phyloP scores from a whole-genome alignment of 129 eudicot species.

The Pittosporum tobira region DNA sequence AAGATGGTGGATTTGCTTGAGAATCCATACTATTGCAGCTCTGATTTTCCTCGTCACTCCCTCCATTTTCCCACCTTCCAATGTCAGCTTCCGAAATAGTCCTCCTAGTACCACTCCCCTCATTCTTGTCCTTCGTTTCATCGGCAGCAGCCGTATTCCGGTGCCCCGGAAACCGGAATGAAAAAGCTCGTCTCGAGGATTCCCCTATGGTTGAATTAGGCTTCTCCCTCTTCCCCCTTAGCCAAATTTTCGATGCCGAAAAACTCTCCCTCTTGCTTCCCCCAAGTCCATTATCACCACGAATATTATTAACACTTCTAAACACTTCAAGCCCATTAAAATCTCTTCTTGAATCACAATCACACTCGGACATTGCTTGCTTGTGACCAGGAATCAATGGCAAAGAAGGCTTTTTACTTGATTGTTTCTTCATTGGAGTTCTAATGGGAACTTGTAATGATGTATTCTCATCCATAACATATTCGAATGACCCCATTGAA shows the following conservation, averaged over 20 bases:
- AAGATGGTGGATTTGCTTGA: constrained; percentile 49
- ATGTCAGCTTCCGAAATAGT: constrained; percentile 32
- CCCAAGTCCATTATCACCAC: constrained; percentile 15
- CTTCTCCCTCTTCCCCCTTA: constrained; percentile 57
- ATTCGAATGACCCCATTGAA: constrained; percentile 92
- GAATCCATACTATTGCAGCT: constrained; percentile 49
- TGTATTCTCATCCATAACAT: constrained; percentile 73
- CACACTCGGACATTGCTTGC: constrained; percentile 71
- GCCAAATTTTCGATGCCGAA: constrained; percentile 83
- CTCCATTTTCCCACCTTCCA: constrained; percentile 42
- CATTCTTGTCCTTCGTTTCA: constrained; percentile 22
- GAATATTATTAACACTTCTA: constrained; percentile 10
- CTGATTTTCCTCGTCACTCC: constrained; percentile 44
- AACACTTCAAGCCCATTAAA: constrained; percentile 51
- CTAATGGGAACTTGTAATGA: constrained; percentile 64
- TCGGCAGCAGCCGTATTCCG: constrained; percentile 20
- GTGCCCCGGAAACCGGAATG: constrained; percentile 45
- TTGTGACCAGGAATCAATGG: constrained; percentile 48
- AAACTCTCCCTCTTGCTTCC: constrained; percentile 48
- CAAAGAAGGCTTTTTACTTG: constrained; percentile 35
- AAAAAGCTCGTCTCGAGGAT: constrained; percentile 42
- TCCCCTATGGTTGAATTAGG: constrained; percentile 17
- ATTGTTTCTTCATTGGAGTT: constrained; percentile 51
- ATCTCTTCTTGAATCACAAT: constrained; percentile 58
- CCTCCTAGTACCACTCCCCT: constrained; percentile 28